Evolutionary conservation across 495 filamentous ascomycete genomes (phyloP).

Genomic region (Penicillium parvum): DNA sequence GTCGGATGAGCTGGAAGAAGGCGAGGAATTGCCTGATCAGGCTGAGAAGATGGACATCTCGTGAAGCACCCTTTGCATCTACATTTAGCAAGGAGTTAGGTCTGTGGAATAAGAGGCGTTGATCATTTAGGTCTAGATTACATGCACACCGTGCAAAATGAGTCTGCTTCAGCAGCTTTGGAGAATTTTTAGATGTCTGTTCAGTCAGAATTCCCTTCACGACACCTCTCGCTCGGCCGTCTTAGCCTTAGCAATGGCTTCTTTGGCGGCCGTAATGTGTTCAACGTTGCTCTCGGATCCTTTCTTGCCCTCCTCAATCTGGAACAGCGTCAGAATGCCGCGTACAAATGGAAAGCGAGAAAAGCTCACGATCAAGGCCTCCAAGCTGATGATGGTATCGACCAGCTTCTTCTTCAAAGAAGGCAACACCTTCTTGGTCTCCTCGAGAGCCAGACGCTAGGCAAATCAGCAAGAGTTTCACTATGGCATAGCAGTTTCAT

Average conservation of each 20-base stretch:
- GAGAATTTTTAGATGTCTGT: slow-evolving; percentile 14
- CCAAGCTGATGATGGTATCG: slow-evolving; percentile 63
- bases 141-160: slow-evolving; percentile 15
- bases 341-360: background rate
- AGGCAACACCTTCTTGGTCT: slow-evolving; percentile 77
- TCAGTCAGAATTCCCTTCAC: slow-evolving; percentile 20
- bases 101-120: slow-evolving; percentile 22
- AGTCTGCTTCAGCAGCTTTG: background rate
- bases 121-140: slow-evolving; percentile 19
- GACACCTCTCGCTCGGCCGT: slow-evolving; percentile 41
- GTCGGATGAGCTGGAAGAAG: slow-evolving; percentile 42
- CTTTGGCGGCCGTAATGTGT: slow-evolving; percentile 51
- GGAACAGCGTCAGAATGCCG: background rate
- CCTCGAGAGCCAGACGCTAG: slow-evolving; percentile 69
- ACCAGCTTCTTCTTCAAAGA: slow-evolving; percentile 60
- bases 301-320: slow-evolving; percentile 45
- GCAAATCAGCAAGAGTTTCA: slow-evolving; percentile 6
- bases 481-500: background rate
- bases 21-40: slow-evolving; percentile 50
- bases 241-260: slow-evolving; percentile 58
- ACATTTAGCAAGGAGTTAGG: slow-evolving; percentile 34
- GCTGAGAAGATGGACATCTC: slow-evolving; percentile 70
- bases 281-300: slow-evolving; percentile 49
- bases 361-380: slow-evolving; percentile 56
- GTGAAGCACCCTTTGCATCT: slow-evolving; percentile 19